Evolutionary conservation across 1,139 yeast species (phyloP), one percentile per base, ranked within the genome.

Genomic region (Nematodospora anomalae): DNA sequence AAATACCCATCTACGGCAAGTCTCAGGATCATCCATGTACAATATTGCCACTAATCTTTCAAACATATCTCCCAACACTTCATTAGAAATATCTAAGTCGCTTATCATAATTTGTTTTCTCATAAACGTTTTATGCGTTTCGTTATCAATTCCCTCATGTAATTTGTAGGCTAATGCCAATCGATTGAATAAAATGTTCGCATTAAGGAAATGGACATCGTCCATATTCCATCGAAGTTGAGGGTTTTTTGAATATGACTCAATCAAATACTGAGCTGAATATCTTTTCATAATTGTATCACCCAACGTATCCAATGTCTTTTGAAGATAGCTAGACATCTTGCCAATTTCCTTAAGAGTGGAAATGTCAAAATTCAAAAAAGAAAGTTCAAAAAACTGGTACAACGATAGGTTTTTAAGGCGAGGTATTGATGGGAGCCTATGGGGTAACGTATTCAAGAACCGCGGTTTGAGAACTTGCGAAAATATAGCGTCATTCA

Each of bases 21-120:
- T 30, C 10, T 42, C 34, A 10, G 42, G 41, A 28, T 47, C 42
- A 32, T 42, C 45, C 18, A 49, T 30, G 20, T 44, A 44, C 18
- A 35, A 20, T 12, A 49, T 32, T 1, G 46, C 51, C 14, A 49
- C 43, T 8, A 46, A 26, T 26, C 39, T 38, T 38, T 49, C 53
- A 30, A 49, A 49, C 6, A 43, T 24, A 30, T 49, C 52, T 6
- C 52, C 53, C 28, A 38, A 35, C 2, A 35, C 14, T 25, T 44
- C 50, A 30, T 40, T 41, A 6, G 36, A 33, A 4, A n/a, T 16
- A 20, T 36, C 23, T 6, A 33, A 20, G 9, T 14, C 18, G 16
- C 32, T 26, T 10, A 11, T 28, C 10, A 24, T 22, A 11, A 34
- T 30, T 7, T 13, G 23, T 14, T 28, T 11, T 3, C 24, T 26